Base-by-base conservation (phyloP, 2,329 filamentous ascomycete species). In the Fusarium sp. region DNA sequence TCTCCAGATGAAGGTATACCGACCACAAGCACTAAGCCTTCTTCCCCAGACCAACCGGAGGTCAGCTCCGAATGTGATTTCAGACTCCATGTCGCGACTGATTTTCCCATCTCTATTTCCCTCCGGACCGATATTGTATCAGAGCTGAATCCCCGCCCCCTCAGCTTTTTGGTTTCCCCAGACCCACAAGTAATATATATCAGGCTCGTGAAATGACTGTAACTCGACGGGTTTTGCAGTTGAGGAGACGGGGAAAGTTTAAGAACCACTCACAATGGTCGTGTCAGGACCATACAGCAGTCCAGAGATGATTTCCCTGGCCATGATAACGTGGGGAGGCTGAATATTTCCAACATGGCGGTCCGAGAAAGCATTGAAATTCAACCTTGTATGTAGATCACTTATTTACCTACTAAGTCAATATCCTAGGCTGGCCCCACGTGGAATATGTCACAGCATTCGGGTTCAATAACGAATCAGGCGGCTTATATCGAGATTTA, bases 341-440 rank as follows among this genome's bases (percentile, higher is more conserved):
- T 21, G 18, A 46, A 54, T 25, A 37, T 30, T 19, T 50, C 18
- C 21, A 43, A 46, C 33, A 37, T 65, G n/a, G 35, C 40, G 13
- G 43, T 28, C 57, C 16, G 40, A 60, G 43, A 40, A 62, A 56
- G 32, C 35, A 60, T 56, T 33, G 35, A 32, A 67, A 32, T 62
- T 33, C 40, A 71, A 60, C 70, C 60, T 42, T 52, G 70, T 57
- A 59, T 71, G 52, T 35, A 60, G 71, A 73, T 73, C 70, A 42
- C 13, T 62, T 59, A 42, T 23, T 32, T 23, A 50, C 21, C 47
- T 13, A 33, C 28, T 12, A 32, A 32, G 62, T 67, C 57, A 59
- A 37, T 28, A 58, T 56, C 46, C 40, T 49, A 59, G 46, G 18
- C 44, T 19, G 9, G 50, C 37, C 54, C 71, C 70, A 73, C 53